These are phyloP conservation scores for Citrus inodora DNA, from an alignment of 345 rosid species.

Conservation along the genomic window DNA sequence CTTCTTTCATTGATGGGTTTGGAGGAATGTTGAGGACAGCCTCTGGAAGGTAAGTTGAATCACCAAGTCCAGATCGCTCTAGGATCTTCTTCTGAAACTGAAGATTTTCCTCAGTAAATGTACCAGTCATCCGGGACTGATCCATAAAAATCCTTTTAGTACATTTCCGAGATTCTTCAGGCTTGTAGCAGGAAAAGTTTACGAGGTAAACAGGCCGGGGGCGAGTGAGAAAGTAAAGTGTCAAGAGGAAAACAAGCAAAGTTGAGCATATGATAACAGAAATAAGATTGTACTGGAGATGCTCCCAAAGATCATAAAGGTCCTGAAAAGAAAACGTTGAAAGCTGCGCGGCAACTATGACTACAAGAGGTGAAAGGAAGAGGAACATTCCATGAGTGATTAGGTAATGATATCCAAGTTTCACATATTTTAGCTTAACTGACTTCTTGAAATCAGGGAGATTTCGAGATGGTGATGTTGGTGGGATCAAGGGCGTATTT, in stretches of 20 bases:
- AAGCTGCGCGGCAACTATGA: conserved; percentile 37
- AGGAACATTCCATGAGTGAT: conserved; percentile 67
- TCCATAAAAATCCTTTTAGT: conserved; percentile 43
- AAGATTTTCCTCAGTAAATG: conserved; percentile 46
- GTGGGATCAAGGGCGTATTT: conserved; percentile 32
- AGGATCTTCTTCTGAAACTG: conserved; percentile 54
- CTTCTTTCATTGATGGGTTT: conserved; percentile 50
- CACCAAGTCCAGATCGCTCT: conserved; percentile 56
- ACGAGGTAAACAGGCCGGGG: conserved; percentile 54
- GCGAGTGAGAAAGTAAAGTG: conserved; percentile 47
- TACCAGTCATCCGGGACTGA: conserved; percentile 36
- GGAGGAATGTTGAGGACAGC: conserved; percentile 49
- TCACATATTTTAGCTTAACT: conserved; percentile 59
- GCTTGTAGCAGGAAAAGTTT: conserved; percentile 48
- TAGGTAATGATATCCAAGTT: conserved; percentile 67
- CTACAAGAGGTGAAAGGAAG: conserved; percentile 48
- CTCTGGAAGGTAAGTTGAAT: conserved; percentile 53
- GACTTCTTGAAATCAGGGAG: conserved; percentile 69
- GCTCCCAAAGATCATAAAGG: conserved; percentile 38
- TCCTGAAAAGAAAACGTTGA: conserved; percentile 38
- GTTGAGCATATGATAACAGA: conserved; percentile 42
- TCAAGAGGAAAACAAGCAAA: conserved; percentile 37
- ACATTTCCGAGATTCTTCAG: conserved; percentile 41
- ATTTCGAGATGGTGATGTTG: conserved; percentile 30
- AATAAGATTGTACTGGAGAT: conserved; percentile 48